phyloP scores from a whole-genome alignment of 1,284 basidiomycete species.

The Fistulinella staudtii region DNA sequence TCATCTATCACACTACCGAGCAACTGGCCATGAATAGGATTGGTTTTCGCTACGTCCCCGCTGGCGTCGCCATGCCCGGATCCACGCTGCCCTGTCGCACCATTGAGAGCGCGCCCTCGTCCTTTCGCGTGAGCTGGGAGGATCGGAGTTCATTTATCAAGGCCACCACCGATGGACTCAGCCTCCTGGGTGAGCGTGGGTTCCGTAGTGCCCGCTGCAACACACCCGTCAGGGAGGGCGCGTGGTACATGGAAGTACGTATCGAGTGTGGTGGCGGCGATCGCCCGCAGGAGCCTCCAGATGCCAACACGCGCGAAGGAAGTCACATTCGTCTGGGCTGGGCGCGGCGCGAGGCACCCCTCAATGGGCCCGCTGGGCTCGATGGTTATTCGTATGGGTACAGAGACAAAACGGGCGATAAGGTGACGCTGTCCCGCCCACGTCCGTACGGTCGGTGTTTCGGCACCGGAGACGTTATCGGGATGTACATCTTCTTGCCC shows the following conservation, averaged over 20 bases:
- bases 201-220: constrained; percentile 90
- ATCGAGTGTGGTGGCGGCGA: constrained; percentile 77
- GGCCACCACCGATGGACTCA: constrained; percentile 77
- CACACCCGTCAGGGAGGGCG: constrained; percentile 84
- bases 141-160: constrained; percentile 80
- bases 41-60: constrained; percentile 77
- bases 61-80: constrained; percentile 66
- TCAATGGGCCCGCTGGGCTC: constrained; percentile 90
- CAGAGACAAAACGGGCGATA: constrained; percentile 90
- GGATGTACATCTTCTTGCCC: constrained; percentile 91
- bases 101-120: constrained; percentile 69
- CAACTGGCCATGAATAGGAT: constrained; percentile 69
- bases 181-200: constrained; percentile 80
- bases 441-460: constrained; percentile 75
- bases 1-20: constrained; percentile 62
- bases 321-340: constrained; percentile 90
- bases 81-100: constrained; percentile 64
- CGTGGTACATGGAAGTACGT: constrained; percentile 93
- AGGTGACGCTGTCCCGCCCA: constrained; percentile 80
- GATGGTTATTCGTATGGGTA: constrained; percentile 94
- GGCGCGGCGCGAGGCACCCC: constrained; percentile 85
- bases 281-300: constrained; percentile 35
- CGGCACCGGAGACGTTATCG: constrained; percentile 84
- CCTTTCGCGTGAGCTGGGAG: constrained; percentile 78
- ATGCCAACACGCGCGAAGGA: constrained; percentile 53